phyloP scores from a whole-genome alignment of 2,329 filamentous ascomycete genomes.

The Fusarium kyushuense region DNA sequence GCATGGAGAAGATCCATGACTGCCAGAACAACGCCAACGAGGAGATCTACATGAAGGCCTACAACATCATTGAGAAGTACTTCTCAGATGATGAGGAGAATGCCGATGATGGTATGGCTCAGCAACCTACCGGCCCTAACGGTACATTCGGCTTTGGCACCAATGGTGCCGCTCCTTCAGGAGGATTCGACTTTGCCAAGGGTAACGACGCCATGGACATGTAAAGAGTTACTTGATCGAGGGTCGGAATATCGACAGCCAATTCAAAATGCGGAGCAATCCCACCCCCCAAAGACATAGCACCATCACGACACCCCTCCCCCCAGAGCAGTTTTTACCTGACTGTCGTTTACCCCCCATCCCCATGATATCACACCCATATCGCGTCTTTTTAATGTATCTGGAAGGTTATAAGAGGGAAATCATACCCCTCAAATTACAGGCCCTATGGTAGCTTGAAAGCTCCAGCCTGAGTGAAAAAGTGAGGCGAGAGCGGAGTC shows the following conservation, averaged over 20 bases:
- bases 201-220: conserved; percentile 74
- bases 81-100: conserved; percentile 99
- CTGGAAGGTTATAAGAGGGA: conserved; percentile 54
- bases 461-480: conserved; percentile 68
- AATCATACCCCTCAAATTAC: conserved; percentile 45
- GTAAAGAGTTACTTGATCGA: conserved; percentile 55
- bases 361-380: conserved; percentile 51
- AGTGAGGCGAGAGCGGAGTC: conserved; percentile 41
- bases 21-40: conserved; percentile 99
- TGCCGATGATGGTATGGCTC: conserved; percentile 80
- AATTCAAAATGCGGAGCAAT: conserved; percentile 37
- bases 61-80: conserved; percentile 99
- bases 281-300: conserved; percentile 40
- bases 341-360: conserved; percentile 44
- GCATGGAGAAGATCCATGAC: conserved; percentile 99
- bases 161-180: conserved; percentile 71
- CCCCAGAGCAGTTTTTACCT: conserved; percentile 43
- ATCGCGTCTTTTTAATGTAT: conserved; percentile 53
- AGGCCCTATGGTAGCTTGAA: conserved; percentile 73
- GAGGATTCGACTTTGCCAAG: conserved; percentile 94
- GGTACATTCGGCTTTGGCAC: conserved; percentile 85
- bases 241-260: conserved; percentile 25
- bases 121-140: conserved; percentile 73
- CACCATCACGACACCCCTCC: conserved; percentile 43
- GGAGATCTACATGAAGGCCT: conserved; percentile 99